Base-by-base conservation (phyloP, 768 basidiomycete species). In the Gloeostereum incarnatum region DNA sequence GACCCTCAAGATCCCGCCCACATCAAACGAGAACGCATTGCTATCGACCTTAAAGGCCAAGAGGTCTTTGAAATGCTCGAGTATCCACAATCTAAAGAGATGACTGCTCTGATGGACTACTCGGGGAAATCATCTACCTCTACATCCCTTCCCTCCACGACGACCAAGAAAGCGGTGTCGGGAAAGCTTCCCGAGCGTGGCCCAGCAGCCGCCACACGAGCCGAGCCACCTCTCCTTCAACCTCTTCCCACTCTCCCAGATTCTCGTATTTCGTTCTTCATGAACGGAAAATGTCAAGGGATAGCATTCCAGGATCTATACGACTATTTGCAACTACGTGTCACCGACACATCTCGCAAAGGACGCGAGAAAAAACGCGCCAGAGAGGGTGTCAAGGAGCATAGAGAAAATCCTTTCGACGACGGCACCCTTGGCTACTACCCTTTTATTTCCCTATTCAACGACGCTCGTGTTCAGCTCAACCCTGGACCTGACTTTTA, bases 391-490 rank as follows among this genome's bases (percentile, higher is more conserved):
- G 76, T 79, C 33, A 77, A 80, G 37, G 79, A 85, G 49, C 81
- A 83, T 53, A 71, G 71, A 42, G 84, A 88, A 59, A 92, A 92
- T 45, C 74, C 74, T 2, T 87, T 90, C 50, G 92, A 99, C 55
- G 96, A 99, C 55, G 96, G 94, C 14, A 80, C 84, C 14, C 63
- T 96, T 5, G 96, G 96, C 1, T 99, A 99, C 59, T 98, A 91
- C 55, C 91, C 94, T 0, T 81, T 97, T 63, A 75, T 96, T 46
- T 94, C 90, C 3, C 66, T 94, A 25, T 99, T 90, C 65, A 93
- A 92, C 50, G 81, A 83, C 43, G 94, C 89, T 0, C 75, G 77
- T 42, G 83, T 92, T 9, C 70, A 58, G 33, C 68, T 94, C 41
- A 97, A 99, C 53, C 77, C 92, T 13, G 96, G 96, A 1, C 96